Base-by-base conservation (phyloP, 176 grass and related monocot species). In the Dendrocalamus sinicus region DNA sequence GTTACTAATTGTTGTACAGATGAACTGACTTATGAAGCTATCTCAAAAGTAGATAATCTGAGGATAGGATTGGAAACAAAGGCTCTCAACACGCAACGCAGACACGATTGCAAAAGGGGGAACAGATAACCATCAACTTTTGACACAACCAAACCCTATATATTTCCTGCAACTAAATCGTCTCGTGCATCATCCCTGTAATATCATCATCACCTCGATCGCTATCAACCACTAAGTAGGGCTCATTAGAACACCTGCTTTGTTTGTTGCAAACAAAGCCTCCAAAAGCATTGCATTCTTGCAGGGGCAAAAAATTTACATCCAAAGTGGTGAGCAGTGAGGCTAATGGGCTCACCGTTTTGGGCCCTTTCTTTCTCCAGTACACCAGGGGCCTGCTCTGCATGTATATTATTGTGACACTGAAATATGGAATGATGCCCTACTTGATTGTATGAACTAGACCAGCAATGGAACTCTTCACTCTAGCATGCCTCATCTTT, bases 351-450 rank as follows among this genome's bases (percentile, higher is more conserved):
- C 30, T 58, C 58, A 40, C 13, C 28, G 20, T 22, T 82, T 58
- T 32, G 7, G 9, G 35, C 35, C 13, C 35, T 72, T 50, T 61
- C 15, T 83, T 22, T 58, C 81, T 48, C 19, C 30, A 28, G 28
- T 62, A 53, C 24, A 55, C 4, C 72, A 37, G 26, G 26, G 7
- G 22, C 8, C 58, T 24, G 3, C 11, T 14, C 72, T 75, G 72
- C 9, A 23, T 3, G 24, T 48, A 37, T 52, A 70, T 75, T 65
- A 41, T 52, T 75, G 59, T 39, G 59, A 65, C 70, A 23, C 44
- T 52, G 57, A 74, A 83, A 20, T 37, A 10, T 50, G 82, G 52
- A 52, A 53, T 75, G 54, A 64, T 84, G 59, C 58, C 45, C 9
- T 35, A 9, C 52, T 75, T 65, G 71, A 75, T 75, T 74, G 23